phyloP scores from a whole-genome alignment of 75 land plant species.

The Pinus taeda region DNA sequence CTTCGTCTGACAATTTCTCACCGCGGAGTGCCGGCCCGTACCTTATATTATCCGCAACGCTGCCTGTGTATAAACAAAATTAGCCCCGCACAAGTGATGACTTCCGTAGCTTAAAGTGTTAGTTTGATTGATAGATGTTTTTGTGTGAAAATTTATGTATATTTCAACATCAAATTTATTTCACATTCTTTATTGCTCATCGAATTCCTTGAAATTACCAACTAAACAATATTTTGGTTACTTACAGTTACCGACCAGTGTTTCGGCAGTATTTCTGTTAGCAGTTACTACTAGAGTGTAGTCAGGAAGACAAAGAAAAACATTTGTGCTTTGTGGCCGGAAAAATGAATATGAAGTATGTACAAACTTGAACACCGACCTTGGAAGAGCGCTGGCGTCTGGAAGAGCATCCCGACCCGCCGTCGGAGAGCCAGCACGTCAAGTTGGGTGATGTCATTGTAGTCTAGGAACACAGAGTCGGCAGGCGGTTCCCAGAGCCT shows the following conservation, averaged over 20 bases:
- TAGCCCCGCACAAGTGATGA: too few species aligned
- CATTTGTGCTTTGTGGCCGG: too few species aligned
- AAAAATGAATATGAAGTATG: background rate
- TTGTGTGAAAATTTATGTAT: too few species aligned
- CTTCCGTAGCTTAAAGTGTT: background rate
- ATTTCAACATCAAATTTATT: too few species aligned
- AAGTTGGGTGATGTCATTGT: slow-evolving; percentile 57
- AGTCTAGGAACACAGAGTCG: slow-evolving; percentile 75
- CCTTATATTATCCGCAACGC: slow-evolving; percentile 76
- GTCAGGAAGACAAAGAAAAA: too few species aligned
- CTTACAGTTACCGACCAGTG: too few species aligned
- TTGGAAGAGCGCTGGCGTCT: slow-evolving; percentile 82
- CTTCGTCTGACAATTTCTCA: slow-evolving; percentile 51
- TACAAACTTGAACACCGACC: slow-evolving; percentile 25
- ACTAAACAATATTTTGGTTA: too few species aligned
- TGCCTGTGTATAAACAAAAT: slow-evolving; percentile 1
- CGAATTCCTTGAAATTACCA: accelerated
- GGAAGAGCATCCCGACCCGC: slow-evolving; percentile 94
- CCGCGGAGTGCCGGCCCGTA: slow-evolving; percentile 77
- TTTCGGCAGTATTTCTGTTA: too few species aligned
- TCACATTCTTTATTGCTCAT: too few species aligned
- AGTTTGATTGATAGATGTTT: too few species aligned
- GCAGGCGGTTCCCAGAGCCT: slow-evolving; percentile 93
- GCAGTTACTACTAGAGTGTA: too few species aligned
- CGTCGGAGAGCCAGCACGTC: slow-evolving; percentile 78